These are phyloP conservation scores for Hyphodiscus hymeniophilus DNA, from an alignment of 495 filamentous ascomycete genomes.

Conservation along the genomic window DNA sequence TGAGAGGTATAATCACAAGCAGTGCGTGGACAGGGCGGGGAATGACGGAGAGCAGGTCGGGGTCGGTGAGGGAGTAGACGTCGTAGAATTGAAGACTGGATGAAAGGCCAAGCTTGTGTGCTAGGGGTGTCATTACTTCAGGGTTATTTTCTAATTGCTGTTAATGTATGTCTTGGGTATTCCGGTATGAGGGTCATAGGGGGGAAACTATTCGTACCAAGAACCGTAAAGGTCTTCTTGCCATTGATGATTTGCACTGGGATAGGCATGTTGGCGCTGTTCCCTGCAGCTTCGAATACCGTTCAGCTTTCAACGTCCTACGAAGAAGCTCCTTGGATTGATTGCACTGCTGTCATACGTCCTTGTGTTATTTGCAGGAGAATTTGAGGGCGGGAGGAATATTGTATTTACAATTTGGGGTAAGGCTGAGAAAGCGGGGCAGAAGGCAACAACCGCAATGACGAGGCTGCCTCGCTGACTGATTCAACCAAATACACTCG, in stretches of 20 bases:
- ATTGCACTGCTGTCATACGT: no score
- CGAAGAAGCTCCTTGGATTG: no score
- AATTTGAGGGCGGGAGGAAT: no score
- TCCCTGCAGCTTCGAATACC: no score
- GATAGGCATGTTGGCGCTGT: conserved; percentile 13
- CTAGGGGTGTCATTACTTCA: conserved; percentile 66
- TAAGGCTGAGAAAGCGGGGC: no score
- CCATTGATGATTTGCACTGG: conserved; percentile 15
- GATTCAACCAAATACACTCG: no score
- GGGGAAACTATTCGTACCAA: conserved; percentile 10
- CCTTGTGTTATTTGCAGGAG: no score
- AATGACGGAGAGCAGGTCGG: conserved; percentile 56
- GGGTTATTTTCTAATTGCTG: conserved; percentile 47
- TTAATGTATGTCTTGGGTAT: background rate
- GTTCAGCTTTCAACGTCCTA: no score
- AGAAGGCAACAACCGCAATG: no score
- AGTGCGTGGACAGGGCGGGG: conserved; percentile 74
- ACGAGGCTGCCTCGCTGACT: no score
- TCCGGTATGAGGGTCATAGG: background rate
- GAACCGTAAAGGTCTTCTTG: conserved; percentile 21
- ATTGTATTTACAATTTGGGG: no score
- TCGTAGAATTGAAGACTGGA: conserved; percentile 60
- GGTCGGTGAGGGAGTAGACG: conserved; percentile 18
- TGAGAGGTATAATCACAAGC: conserved; percentile 75
- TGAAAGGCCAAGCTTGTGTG: conserved; percentile 66